phyloP scores from a whole-genome alignment of 1,139 yeast genomes.

The Spathaspora sp. region DNA sequence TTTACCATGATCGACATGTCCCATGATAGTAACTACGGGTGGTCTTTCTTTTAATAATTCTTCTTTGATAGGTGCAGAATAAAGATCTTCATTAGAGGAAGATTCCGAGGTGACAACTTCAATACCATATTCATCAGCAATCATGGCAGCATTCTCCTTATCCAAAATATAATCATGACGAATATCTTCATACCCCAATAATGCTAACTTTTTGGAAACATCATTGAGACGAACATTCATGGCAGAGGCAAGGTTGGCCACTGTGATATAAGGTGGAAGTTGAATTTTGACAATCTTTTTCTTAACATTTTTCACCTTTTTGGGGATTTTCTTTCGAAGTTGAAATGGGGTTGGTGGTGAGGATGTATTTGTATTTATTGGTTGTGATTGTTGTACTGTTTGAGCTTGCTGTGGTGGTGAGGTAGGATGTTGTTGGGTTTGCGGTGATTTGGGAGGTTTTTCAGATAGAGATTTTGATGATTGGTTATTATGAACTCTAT shows the following conservation, averaged over 20 bases:
- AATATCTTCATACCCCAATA: conserved; percentile 74
- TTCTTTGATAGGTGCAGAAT: conserved; percentile 43
- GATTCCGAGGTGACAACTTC: conserved; percentile 62
- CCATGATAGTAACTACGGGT: conserved; percentile 97
- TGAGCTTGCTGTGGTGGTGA: neutral
- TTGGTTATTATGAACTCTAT: neutral
- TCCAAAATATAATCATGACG: conserved; percentile 81
- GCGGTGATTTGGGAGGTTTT: no score
- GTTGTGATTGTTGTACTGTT: neutral
- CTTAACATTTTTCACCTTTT: conserved; percentile 17
- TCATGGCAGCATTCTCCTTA: conserved; percentile 77
- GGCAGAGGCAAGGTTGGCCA: conserved; percentile 72
- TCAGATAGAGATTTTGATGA: no score
- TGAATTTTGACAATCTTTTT: conserved; percentile 34
- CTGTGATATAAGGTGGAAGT: conserved; percentile 73
- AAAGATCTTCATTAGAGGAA: conserved; percentile 57
- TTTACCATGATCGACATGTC: conserved; percentile 98
- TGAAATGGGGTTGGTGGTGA: neutral
- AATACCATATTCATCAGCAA: conserved; percentile 87
- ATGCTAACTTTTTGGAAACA: conserved; percentile 57
- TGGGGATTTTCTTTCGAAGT: conserved; percentile 15
- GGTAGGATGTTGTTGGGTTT: no score
- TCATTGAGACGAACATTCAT: conserved; percentile 63
- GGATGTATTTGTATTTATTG: neutral
- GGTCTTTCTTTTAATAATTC: conserved; percentile 65